Conservation (phyloP, 768 basidiomycete species). For the Lanmaoa rubissima region DNA sequence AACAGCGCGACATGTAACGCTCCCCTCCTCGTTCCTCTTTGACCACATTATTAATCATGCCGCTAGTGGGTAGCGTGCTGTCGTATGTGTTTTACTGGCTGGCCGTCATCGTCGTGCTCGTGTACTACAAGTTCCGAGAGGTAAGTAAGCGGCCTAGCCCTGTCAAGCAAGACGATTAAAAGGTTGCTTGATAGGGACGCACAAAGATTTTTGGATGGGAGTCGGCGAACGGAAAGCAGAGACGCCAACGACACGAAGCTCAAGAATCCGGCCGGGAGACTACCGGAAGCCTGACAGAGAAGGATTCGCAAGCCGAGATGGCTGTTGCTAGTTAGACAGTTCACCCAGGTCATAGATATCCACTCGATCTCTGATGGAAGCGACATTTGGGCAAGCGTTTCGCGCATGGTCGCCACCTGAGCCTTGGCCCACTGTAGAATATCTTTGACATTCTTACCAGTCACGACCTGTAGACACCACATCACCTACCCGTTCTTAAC, state of each 20-base stretch:
- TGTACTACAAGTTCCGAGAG: slow-evolving; percentile 66
- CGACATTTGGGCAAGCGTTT: not conserved
- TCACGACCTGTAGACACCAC: not conserved
- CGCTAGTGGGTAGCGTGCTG: slow-evolving; percentile 70
- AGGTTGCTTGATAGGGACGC: slow-evolving; percentile 48
- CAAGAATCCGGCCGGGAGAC: not conserved
- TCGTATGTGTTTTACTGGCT: slow-evolving; percentile 94
- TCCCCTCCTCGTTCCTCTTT: not conserved
- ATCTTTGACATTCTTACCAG: not conserved
- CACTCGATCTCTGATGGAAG: not conserved
- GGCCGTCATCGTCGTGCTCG: slow-evolving; percentile 64
- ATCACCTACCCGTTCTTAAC: not conserved
- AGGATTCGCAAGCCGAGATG: not conserved
- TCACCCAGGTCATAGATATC: not conserved
- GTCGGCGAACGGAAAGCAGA: slow-evolving; percentile 45
- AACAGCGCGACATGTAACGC: slow-evolving; percentile 69
- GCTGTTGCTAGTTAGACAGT: not conserved
- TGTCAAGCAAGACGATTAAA: not conserved
- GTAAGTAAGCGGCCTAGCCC: slow-evolving; percentile 25
- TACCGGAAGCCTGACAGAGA: not conserved
- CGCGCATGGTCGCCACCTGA: not conserved
- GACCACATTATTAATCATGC: not conserved
- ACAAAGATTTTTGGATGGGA: slow-evolving; percentile 59
- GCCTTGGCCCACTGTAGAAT: not conserved
- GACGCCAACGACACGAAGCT: slow-evolving; percentile 28